These are phyloP conservation scores for Mrakia gelida DNA, from an alignment of 768 basidiomycete species.

Conservation along the genomic window DNA sequence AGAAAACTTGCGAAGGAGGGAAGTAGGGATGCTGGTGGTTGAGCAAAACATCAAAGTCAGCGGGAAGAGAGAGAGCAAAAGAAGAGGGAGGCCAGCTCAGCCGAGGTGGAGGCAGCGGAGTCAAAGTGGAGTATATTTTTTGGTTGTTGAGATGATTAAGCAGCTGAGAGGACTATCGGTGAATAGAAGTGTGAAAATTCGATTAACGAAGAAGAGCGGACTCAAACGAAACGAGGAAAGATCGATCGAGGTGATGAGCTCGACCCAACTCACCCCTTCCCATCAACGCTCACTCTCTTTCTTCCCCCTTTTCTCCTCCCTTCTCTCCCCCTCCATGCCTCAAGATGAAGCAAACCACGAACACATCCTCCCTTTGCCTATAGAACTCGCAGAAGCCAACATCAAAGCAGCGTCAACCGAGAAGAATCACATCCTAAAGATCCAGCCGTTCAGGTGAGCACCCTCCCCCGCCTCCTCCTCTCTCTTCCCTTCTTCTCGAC, in stretches of 20 bases:
- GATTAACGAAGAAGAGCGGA: no score
- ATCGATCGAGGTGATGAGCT: no score
- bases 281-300: no score
- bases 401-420: conserved; percentile 9
- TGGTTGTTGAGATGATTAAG: no score
- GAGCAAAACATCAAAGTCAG: background rate
- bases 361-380: background rate
- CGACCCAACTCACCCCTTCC: no score
- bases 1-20: conserved; percentile 4
- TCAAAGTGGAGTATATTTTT: no score
- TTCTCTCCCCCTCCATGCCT: background rate
- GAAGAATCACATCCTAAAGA: background rate
- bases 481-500: background rate
- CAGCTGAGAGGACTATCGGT: no score
- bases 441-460: background rate
- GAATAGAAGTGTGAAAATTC: no score
- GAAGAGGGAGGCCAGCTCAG: no score
- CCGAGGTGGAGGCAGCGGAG: no score
- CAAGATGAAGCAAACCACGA: background rate
- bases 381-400: conserved; percentile 2
- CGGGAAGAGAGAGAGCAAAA: no score
- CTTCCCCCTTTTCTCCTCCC: background rate
- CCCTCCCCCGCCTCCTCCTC: background rate
- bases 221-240: no score
- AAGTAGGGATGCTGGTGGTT: conserved; percentile 9